These are phyloP conservation scores for Xylogone sp. DNA, from an alignment of 2,329 filamentous ascomycete species.

Conservation along the genomic window DNA sequence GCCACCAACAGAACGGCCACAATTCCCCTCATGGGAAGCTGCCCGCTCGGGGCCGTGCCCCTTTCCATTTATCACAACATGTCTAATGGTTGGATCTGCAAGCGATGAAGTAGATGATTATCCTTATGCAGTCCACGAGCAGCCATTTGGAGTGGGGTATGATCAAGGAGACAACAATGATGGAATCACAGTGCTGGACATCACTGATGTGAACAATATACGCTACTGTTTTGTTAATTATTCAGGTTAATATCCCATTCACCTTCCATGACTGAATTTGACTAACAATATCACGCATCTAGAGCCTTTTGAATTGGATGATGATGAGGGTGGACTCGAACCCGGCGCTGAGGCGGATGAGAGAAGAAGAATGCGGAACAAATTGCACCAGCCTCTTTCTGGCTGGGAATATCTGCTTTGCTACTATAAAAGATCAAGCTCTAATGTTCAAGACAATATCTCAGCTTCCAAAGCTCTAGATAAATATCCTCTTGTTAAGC, in stretches of 20 bases:
- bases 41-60: neutral
- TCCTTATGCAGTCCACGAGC: neutral
- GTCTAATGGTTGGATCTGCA: slow-evolving; percentile 12
- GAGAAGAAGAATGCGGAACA: neutral
- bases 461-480: neutral
- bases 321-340: neutral
- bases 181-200: slow-evolving; percentile 22
- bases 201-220: slow-evolving; percentile 9
- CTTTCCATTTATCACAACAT: slow-evolving; percentile 18
- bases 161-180: slow-evolving; percentile 13
- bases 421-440: neutral
- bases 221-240: slow-evolving; percentile 17
- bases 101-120: slow-evolving; percentile 1
- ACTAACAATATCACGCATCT: neutral
- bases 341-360: neutral
- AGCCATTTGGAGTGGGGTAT: neutral
- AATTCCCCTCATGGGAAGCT: neutral
- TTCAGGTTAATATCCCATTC: neutral
- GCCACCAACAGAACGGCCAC: neutral
- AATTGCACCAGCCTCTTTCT: neutral
- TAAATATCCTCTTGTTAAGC: neutral
- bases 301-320: neutral
- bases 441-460: neutral
- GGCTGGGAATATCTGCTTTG: neutral
- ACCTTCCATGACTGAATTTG: neutral